These are phyloP conservation scores for Dothiorella sarmentorum DNA, from an alignment of 2,329 filamentous ascomycete genomes.

Conservation along the genomic window DNA sequence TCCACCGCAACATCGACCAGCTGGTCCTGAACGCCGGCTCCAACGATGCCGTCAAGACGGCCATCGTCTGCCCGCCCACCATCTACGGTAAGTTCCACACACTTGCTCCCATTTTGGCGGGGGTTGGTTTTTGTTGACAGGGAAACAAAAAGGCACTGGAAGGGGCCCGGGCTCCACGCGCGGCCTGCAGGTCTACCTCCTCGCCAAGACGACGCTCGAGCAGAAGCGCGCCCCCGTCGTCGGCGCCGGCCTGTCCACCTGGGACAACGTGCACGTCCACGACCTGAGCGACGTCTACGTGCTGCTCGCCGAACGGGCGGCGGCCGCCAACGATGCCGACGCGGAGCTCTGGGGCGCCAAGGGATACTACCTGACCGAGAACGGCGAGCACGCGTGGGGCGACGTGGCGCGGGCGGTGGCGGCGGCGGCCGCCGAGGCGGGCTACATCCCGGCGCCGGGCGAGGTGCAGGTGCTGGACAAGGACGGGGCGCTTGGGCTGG, in stretches of 20 bases:
- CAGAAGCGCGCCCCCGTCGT: constrained; percentile 53
- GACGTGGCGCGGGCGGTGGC: constrained; percentile 48
- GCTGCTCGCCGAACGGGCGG: constrained; percentile 56
- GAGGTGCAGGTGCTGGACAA: neutral
- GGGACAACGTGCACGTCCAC: constrained; percentile 58
- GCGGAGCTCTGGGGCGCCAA: constrained; percentile 54
- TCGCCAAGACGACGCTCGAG: constrained; percentile 50
- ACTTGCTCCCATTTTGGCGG: too few species aligned
- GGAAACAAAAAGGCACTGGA: constrained; percentile 59
- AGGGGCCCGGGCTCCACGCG: constrained; percentile 54
- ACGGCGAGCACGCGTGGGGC: constrained; percentile 61
- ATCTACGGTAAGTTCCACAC: constrained; percentile 61
- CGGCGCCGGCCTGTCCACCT: constrained; percentile 55
- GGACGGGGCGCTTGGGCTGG: constrained; percentile 8
- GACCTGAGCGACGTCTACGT: constrained; percentile 58
- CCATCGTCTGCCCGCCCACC: constrained; percentile 61
- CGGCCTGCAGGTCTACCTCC: constrained; percentile 56
- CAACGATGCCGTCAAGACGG: constrained; percentile 24
- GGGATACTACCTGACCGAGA: constrained; percentile 67
- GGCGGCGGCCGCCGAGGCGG: constrained; percentile 43
- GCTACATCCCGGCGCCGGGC: neutral
- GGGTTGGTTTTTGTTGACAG: constrained; percentile 20
- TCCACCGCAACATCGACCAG: constrained; percentile 67
- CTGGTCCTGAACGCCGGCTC: constrained; percentile 53
- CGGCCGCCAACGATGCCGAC: constrained; percentile 39